These are phyloP conservation scores for Citrullus colocynthis DNA, from an alignment of 306 rosid genomes.

Conservation along the genomic window DNA sequence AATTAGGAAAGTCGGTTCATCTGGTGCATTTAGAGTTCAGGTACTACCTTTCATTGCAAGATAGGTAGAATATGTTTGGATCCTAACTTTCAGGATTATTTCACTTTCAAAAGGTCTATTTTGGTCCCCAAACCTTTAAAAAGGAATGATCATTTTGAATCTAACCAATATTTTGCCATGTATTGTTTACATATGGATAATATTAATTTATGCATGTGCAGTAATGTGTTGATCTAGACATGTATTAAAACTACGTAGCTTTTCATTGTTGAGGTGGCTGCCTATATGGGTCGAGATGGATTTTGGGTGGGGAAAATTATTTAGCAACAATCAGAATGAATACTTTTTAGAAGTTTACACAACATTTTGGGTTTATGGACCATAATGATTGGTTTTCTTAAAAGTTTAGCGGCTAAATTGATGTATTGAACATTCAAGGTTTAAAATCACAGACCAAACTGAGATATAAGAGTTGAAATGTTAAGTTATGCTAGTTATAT, in stretches of 20 bases:
- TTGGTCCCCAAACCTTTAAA: neutral
- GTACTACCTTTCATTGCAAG: slow-evolving; percentile 18
- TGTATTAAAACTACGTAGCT: neutral
- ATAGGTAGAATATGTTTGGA: neutral
- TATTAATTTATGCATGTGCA: neutral
- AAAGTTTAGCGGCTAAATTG: neutral
- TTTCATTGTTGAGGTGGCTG: too few species aligned
- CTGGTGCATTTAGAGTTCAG: slow-evolving; percentile 72
- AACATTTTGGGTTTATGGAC: neutral
- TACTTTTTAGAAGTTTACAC: neutral
- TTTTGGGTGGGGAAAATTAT: neutral
- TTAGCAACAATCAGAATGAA: neutral
- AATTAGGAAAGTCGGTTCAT: slow-evolving; percentile 66
- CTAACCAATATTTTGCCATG: neutral
- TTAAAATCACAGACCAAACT: neutral
- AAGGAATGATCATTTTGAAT: neutral
- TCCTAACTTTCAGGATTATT: neutral
- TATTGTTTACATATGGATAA: neutral
- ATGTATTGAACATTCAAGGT: too few species aligned
- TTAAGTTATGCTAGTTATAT: neutral
- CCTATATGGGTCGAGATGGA: neutral
- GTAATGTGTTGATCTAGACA: neutral
- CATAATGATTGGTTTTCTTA: neutral
- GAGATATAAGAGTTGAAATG: neutral
- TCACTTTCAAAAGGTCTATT: neutral